phyloP scores from a whole-genome alignment of 768 basidiomycete genomes.

The Chiua virens region DNA sequence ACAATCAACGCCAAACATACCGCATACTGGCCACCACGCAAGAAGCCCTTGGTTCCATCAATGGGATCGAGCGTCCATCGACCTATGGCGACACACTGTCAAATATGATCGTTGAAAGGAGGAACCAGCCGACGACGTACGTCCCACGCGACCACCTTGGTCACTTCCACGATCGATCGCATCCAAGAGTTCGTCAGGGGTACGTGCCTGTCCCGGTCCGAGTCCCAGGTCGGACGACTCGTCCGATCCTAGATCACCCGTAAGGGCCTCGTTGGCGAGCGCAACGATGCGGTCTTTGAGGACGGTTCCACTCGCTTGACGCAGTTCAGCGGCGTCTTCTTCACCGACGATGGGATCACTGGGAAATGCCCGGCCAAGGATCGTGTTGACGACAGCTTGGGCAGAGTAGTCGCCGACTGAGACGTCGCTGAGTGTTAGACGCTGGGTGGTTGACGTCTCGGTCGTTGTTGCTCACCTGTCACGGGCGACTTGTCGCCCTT shows the following conservation, averaged over 20 bases:
- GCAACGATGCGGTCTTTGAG: conserved; percentile 69
- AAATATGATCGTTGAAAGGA: background rate
- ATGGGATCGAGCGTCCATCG: conserved; percentile 91
- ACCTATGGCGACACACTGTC: conserved; percentile 38
- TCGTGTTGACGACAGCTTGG: conserved; percentile 86
- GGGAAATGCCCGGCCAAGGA: conserved; percentile 78
- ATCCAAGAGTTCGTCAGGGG: conserved; percentile 63
- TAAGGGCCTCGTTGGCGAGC: conserved; percentile 81
- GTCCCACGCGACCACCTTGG: conserved; percentile 68
- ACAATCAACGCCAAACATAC: conserved; percentile 86
- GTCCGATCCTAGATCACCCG: conserved; percentile 47
- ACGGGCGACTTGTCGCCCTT: conserved; percentile 94
- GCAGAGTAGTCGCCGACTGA: conserved; percentile 92
- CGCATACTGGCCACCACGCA: conserved; percentile 90
- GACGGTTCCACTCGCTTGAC: conserved; percentile 41
- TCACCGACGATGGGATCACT: conserved; percentile 90
- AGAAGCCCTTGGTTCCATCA: conserved; percentile 92
- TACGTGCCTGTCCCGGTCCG: conserved; percentile 55
- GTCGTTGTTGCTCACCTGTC: conserved; percentile 52
- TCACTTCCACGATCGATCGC: conserved; percentile 85
- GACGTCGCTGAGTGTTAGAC: background rate
- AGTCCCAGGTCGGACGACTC: conserved; percentile 73
- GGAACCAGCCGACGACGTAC: conserved; percentile 43
- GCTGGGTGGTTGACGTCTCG: background rate
- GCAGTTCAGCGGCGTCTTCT: conserved; percentile 84